These are phyloP conservation scores for Aspergillus saccharolyticus DNA, from an alignment of 495 filamentous ascomycete genomes.

Conservation along the genomic window DNA sequence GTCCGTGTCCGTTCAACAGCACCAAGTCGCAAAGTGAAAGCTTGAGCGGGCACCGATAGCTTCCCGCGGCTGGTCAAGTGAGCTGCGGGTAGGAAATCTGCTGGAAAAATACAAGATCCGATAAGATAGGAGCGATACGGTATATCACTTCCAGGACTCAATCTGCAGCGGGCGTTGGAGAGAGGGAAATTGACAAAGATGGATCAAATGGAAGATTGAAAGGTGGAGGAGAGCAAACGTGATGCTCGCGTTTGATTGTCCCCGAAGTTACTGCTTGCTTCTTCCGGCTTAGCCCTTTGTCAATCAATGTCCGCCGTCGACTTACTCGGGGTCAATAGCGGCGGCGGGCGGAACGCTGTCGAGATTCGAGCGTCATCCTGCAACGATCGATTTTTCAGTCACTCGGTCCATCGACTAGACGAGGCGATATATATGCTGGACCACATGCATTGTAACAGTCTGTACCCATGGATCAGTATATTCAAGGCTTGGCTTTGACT, in stretches of 20 bases:
- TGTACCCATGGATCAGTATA: not conserved
- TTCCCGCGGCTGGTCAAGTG: conserved; percentile 10
- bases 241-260: conserved; percentile 23
- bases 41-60: conserved; percentile 17
- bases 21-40: conserved; percentile 10
- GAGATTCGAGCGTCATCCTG: not conserved
- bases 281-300: conserved; percentile 35
- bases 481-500: not conserved
- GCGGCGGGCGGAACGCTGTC: not conserved
- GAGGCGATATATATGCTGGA: not conserved
- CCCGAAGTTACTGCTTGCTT: conserved; percentile 21
- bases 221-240: conserved; percentile 14
- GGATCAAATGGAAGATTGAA: conserved; percentile 8
- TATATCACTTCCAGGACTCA: not conserved
- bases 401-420: no score
- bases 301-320: conserved; percentile 13
- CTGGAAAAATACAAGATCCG: conserved; percentile 16
- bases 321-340: not conserved
- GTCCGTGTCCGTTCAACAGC: not conserved
- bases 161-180: not conserved
- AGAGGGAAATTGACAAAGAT: not conserved
- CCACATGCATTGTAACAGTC: not conserved
- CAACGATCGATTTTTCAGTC: no score
- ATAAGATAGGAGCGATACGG: not conserved
- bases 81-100: conserved; percentile 12